A percentile compares a stretch with the other conserved stretches of the same genome.
These are phyloP conservation scores for Tilletia setariae DNA, from an alignment of 1,284 basidiomycete species.

Conservation along the genomic window DNA sequence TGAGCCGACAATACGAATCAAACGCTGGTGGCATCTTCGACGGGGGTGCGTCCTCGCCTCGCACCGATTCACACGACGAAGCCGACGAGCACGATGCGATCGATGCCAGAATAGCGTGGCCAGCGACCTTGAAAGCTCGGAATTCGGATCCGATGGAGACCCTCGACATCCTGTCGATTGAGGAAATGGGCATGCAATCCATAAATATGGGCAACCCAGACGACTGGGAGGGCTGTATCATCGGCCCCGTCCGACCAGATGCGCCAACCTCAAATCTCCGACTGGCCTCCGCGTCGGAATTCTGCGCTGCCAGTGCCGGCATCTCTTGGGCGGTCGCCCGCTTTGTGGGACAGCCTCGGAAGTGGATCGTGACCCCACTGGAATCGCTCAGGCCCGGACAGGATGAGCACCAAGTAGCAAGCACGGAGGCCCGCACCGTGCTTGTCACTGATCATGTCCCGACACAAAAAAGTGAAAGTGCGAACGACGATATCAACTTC, in stretches of 20 bases:
- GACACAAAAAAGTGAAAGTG: background rate
- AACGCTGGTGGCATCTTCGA: background rate
- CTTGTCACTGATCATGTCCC: constrained; percentile 31
- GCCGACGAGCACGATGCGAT: background rate
- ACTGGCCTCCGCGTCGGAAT: constrained; percentile 2
- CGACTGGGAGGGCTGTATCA: constrained; percentile 42
- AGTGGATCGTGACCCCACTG: constrained; percentile 39
- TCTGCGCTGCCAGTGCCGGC: background rate
- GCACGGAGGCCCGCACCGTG: constrained; percentile 27
- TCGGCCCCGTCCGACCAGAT: constrained; percentile 17
- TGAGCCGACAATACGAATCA: background rate
- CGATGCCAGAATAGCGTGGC: constrained; percentile 8
- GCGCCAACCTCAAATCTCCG: constrained; percentile 3
- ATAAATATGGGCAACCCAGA: constrained; percentile 42
- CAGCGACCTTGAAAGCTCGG: constrained; percentile 17
- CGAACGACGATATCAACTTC: background rate
- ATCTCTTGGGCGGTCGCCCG: constrained; percentile 36
- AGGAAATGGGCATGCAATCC: constrained; percentile 46
- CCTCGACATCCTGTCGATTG: constrained; percentile 43
- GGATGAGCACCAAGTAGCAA: background rate
- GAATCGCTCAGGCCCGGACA: background rate
- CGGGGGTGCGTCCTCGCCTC: background rate
- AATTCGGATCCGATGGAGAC: constrained; percentile 35
- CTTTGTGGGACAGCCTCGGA: constrained; percentile 31
- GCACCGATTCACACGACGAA: background rate